A percentile compares a stretch with the other conserved stretches of the same genome.
phyloP scores from a whole-genome alignment of 192 early-diverging fungal genomes.

The Gigaspora rosea region DNA sequence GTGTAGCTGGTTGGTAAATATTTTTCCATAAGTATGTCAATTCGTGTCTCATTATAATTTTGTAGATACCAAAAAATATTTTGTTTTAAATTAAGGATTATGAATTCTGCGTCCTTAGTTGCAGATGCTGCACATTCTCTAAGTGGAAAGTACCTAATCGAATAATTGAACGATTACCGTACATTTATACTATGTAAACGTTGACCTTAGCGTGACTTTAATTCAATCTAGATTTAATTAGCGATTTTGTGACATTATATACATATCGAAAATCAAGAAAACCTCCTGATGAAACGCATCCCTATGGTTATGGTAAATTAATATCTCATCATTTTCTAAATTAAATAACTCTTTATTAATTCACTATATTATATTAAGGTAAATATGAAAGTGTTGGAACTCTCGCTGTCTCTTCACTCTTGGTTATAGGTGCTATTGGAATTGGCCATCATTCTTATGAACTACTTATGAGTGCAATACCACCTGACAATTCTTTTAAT shows the following conservation, averaged over 20 bases:
- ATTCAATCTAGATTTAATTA: conserved; percentile 52
- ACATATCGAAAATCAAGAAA: conserved; percentile 70
- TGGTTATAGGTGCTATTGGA: conserved; percentile 65
- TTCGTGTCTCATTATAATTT: background rate
- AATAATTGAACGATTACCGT: background rate
- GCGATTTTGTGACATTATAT: conserved; percentile 81
- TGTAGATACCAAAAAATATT: background rate
- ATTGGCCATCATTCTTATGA: conserved; percentile 70
- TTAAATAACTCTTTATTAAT: too few species aligned
- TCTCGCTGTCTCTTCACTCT: conserved; percentile 63
- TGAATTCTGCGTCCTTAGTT: conserved; percentile 76
- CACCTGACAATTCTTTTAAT: conserved; percentile 6
- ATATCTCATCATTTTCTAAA: too few species aligned
- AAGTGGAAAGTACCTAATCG: conserved; percentile 49
- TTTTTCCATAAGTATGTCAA: background rate
- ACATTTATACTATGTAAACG: too few species aligned
- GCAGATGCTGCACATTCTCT: conserved; percentile 83
- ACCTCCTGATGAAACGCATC: conserved; percentile 60
- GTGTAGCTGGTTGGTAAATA: conserved; percentile 60
- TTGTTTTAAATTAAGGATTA: conserved; percentile 38
- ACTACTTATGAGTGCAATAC: conserved; percentile 44
- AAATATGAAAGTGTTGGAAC: conserved; percentile 68
- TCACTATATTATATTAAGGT: conserved; percentile 30
- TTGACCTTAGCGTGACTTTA: background rate
- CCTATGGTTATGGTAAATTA: conserved; percentile 64